Evolutionary conservation across 2,329 filamentous ascomycete genomes (phyloP).

Genomic region (Emmonsiellopsis sp.): DNA sequence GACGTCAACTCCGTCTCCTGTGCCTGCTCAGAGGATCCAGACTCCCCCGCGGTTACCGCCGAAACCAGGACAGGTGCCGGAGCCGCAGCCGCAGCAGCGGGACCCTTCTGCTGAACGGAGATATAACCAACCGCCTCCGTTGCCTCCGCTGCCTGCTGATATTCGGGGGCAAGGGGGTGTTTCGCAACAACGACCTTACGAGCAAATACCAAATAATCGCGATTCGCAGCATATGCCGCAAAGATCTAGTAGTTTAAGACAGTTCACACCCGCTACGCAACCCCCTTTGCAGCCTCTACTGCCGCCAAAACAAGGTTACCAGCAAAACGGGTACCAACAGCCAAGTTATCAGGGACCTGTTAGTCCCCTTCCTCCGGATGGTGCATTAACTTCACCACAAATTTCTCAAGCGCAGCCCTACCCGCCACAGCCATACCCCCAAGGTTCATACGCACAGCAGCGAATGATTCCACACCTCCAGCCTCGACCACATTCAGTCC

Average conservation of each 20-base stretch:
- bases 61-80: slow-evolving; percentile 21
- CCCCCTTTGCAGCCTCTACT: slow-evolving; percentile 13
- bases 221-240: slow-evolving; percentile 21
- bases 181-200: slow-evolving; percentile 4
- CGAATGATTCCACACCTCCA: slow-evolving; percentile 1
- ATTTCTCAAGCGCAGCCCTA: background rate
- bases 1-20: slow-evolving; percentile 20
- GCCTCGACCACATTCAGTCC: slow-evolving; percentile 2
- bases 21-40: slow-evolving; percentile 27
- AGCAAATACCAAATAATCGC: too few relatives aligned
- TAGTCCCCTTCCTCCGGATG: background rate
- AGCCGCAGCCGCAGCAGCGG: slow-evolving; percentile 11
- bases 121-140: slow-evolving; percentile 21
- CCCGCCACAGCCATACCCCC: background rate
- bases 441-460: slow-evolving; percentile 2
- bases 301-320: slow-evolving; percentile 6
- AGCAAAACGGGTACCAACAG: background rate
- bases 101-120: slow-evolving; percentile 15
- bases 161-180: slow-evolving; percentile 5
- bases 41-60: slow-evolving; percentile 26
- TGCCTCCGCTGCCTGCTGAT: slow-evolving; percentile 29
- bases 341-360: background rate
- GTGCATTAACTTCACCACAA: background rate
- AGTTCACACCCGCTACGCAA: slow-evolving; percentile 8
- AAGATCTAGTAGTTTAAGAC: slow-evolving; percentile 17